A percentile compares a stretch with the other conserved stretches of the same genome.
phyloP scores from a whole-genome alignment of 495 filamentous ascomycete genomes.

The Aspergillus campestris region DNA sequence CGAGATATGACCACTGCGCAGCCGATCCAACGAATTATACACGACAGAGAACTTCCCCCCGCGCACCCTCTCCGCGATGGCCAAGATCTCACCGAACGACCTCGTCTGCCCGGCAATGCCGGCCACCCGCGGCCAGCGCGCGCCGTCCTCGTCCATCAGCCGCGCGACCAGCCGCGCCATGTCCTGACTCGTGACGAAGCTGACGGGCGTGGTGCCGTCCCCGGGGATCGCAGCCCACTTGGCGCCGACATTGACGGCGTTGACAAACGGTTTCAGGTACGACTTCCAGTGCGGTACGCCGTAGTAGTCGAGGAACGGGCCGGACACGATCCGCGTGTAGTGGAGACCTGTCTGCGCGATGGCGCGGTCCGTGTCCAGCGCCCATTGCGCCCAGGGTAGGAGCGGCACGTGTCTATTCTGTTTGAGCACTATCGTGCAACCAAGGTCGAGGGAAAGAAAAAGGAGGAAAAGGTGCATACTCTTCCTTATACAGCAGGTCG shows the following conservation, averaged over 20 bases:
- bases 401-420: background rate
- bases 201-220: conserved; percentile 18
- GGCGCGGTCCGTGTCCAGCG: background rate
- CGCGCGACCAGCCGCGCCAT: conserved; percentile 32
- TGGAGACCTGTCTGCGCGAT: conserved; percentile 19
- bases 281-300: conserved; percentile 23
- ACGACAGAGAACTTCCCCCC: conserved; percentile 31
- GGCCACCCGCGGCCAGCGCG: conserved; percentile 18
- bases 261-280: conserved; percentile 12
- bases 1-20: conserved; percentile 19
- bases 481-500: conserved; percentile 2
- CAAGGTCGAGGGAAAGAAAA: background rate
- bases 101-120: conserved; percentile 22
- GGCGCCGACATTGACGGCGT: conserved; percentile 26
- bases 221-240: conserved; percentile 33
- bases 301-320: conserved; percentile 36
- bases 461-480: background rate
- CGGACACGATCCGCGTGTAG: conserved; percentile 27
- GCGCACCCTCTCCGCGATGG: conserved; percentile 23
- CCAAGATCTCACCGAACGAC: conserved; percentile 25
- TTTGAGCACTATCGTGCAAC: background rate
- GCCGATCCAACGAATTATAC: conserved; percentile 27
- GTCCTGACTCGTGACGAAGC: conserved; percentile 34
- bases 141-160: conserved; percentile 17
- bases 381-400: background rate